Evolutionary conservation across 768 basidiomycete species (phyloP).

Genomic region (Mycena chlorophos): DNA sequence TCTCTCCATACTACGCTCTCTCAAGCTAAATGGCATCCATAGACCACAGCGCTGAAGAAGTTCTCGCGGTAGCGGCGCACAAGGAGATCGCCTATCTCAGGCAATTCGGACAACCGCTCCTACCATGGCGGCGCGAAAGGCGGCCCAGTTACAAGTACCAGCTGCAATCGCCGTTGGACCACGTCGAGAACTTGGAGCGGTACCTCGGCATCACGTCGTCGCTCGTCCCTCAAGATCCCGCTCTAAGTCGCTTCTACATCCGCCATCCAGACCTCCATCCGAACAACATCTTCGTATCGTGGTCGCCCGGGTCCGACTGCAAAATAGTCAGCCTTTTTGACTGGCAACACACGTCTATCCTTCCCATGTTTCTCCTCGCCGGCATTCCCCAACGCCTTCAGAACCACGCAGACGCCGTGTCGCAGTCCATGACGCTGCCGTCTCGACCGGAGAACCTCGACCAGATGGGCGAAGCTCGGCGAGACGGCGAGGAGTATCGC

Average conservation of each 20-base stretch:
- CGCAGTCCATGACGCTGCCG: slow-evolving; percentile 39
- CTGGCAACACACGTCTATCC: slow-evolving; percentile 59
- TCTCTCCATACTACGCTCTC: slow-evolving; percentile 28
- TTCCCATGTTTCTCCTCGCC: slow-evolving; percentile 51
- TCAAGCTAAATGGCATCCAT: slow-evolving; percentile 34
- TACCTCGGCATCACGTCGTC: slow-evolving; percentile 51
- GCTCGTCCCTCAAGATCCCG: slow-evolving; percentile 42
- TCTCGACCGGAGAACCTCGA: slow-evolving; percentile 45
- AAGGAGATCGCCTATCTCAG: slow-evolving; percentile 53
- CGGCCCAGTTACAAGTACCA: slow-evolving; percentile 47
- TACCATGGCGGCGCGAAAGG: slow-evolving; percentile 43
- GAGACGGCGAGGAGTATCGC: slow-evolving; percentile 2
- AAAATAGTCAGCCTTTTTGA: slow-evolving; percentile 47
- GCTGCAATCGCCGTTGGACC: slow-evolving; percentile 43
- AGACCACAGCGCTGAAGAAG: slow-evolving; percentile 47
- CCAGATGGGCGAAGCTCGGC: slow-evolving; percentile 30
- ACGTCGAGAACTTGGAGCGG: slow-evolving; percentile 49
- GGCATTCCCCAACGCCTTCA: slow-evolving; percentile 45
- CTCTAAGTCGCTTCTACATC: slow-evolving; percentile 47
- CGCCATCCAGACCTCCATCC: slow-evolving; percentile 54
- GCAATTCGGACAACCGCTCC: slow-evolving; percentile 47
- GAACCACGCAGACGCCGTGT: slow-evolving; percentile 47
- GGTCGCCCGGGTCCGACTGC: slow-evolving; percentile 43
- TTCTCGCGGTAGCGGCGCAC: slow-evolving; percentile 40
- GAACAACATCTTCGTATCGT: slow-evolving; percentile 50